Evolutionary conservation across 2,329 filamentous ascomycete species (phyloP), one percentile per base, ranked within the genome.

Genomic region (Sarocladium brachiariae): DNA sequence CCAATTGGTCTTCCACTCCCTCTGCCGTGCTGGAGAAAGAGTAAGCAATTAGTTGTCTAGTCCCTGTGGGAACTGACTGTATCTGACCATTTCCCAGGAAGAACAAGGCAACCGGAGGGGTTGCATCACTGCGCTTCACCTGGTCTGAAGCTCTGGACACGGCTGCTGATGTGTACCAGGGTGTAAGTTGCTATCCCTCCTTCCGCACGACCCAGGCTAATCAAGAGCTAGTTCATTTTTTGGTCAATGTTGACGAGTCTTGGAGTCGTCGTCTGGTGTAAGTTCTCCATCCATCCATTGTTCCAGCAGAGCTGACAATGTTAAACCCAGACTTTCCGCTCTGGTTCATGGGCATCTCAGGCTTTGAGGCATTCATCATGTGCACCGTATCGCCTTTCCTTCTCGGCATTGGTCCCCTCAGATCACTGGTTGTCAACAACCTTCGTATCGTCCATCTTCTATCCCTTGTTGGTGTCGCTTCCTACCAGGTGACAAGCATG

Each of bases 331-430:
- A 95, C 68, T 99, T 99, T 65, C 93, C 93, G 13, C 80, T 99
- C 10, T 99, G 93, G 93, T 83, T 96, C 66, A 99, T 99, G 93
- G 93, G 93, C 24, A 95, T 99, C 54, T 97, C 92, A 3, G 93
- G 93, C 55, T 99, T 93, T 63, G 93, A 99, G 70, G 86, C 84
- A 38, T 76, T 95, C 57, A 84, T 99, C 61, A 86, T 97, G 82
- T 81, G 79, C 47, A 92, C 89, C 3, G 68, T 92, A 49, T 87
- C 91, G 4, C 93, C 93, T 0, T 74, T 91, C 34, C 67, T 97
- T 18, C 81, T 99, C 38, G 83, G 77, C 19, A 84, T 90, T 55
- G 77, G 76, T 43, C 73, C 83, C 1, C 53, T 96, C 16, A 85
- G 89, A 53, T 78, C 77, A 34, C 65, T 88, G 14, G 76, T 88